Conservation (phyloP, 495 filamentous ascomycete genomes). For the Chaetomidium leptoderma region DNA sequence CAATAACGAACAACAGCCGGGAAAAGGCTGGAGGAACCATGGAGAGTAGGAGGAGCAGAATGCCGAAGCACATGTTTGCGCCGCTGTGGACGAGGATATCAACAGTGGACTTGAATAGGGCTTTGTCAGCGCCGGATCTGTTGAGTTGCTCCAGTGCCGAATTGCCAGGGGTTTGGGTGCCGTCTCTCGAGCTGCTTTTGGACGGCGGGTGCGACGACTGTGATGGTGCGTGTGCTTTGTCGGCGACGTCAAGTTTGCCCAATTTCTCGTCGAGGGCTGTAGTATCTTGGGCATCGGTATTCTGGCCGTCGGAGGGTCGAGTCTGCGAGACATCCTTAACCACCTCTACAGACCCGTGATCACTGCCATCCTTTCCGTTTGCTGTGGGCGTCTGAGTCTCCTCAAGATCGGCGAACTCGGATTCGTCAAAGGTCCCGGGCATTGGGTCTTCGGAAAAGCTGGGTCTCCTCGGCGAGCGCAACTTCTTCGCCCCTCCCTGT, state of each 20-base stretch:
- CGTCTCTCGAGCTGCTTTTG: background rate
- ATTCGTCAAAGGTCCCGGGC: slow-evolving; percentile 36
- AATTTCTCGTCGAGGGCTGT: slow-evolving; percentile 24
- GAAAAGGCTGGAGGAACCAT: slow-evolving; percentile 88
- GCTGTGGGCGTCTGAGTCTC: slow-evolving; percentile 2
- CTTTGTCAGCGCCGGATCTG: slow-evolving; percentile 32
- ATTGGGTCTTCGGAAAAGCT: slow-evolving; percentile 31
- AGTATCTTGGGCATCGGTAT: background rate
- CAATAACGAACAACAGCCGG: slow-evolving; percentile 79
- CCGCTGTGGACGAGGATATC: slow-evolving; percentile 89
- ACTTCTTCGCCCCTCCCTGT: background rate
- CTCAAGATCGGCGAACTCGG: slow-evolving; percentile 31
- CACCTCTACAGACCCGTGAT: slow-evolving; percentile 31
- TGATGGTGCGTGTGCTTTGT: background rate
- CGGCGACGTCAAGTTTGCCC: slow-evolving; percentile 10
- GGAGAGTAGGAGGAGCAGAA: slow-evolving; percentile 77
- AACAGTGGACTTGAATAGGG: slow-evolving; percentile 61
- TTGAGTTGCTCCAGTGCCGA: slow-evolving; percentile 19
- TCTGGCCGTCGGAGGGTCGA: slow-evolving; percentile 27
- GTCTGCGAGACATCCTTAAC: slow-evolving; percentile 27
- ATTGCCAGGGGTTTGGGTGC: slow-evolving; percentile 1
- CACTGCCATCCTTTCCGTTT: slow-evolving; percentile 24
- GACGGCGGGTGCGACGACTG: background rate
- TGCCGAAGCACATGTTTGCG: slow-evolving; percentile 80
- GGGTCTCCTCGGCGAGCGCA: slow-evolving; percentile 5